These are phyloP conservation scores for Coemansia sp. DNA, from an alignment of 371 early-diverging fungal genomes.

Conservation along the genomic window DNA sequence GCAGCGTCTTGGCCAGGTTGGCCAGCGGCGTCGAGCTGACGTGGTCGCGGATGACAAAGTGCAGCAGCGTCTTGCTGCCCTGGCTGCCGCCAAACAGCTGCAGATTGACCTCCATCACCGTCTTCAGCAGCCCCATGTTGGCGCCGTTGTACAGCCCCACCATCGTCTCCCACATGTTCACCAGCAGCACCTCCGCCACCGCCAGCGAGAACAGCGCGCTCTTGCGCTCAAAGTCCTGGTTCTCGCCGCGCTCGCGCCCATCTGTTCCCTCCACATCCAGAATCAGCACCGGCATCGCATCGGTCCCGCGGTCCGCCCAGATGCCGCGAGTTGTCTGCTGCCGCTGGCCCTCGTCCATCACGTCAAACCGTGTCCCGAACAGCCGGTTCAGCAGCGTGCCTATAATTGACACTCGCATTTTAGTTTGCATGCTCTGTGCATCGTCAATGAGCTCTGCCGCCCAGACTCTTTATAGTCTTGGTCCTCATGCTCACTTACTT, in stretches of 20 bases:
- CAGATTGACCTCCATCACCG: constrained; percentile 96
- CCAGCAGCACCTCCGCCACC: constrained; percentile 89
- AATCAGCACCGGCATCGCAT: constrained; percentile 79
- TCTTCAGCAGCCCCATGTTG: constrained; percentile 97
- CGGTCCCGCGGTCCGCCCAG: constrained; percentile 84
- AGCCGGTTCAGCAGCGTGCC: constrained; percentile 93
- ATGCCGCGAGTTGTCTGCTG: constrained; percentile 95
- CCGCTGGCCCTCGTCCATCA: constrained; percentile 83
- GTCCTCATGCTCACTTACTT: constrained; percentile 59
- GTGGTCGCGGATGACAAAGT: constrained; percentile 96
- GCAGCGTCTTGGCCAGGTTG: constrained; percentile 75
- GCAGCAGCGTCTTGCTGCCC: constrained; percentile 75
- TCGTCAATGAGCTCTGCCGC: not conserved
- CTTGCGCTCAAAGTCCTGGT: constrained; percentile 98
- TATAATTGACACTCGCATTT: constrained; percentile 32
- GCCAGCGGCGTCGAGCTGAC: constrained; percentile 83
- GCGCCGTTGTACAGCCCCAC: constrained; percentile 98
- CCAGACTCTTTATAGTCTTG: not conserved
- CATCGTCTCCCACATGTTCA: constrained; percentile 97
- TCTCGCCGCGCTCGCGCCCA: constrained; percentile 97
- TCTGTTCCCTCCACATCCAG: constrained; percentile 99
- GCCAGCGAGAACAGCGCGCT: constrained; percentile 96
- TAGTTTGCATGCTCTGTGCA: not conserved
- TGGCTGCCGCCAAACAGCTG: constrained; percentile 81
- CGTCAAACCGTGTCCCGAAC: constrained; percentile 91